Base-by-base conservation (phyloP, 202 grass and related monocot genomes). In the Sporobolus alterniflorus region DNA sequence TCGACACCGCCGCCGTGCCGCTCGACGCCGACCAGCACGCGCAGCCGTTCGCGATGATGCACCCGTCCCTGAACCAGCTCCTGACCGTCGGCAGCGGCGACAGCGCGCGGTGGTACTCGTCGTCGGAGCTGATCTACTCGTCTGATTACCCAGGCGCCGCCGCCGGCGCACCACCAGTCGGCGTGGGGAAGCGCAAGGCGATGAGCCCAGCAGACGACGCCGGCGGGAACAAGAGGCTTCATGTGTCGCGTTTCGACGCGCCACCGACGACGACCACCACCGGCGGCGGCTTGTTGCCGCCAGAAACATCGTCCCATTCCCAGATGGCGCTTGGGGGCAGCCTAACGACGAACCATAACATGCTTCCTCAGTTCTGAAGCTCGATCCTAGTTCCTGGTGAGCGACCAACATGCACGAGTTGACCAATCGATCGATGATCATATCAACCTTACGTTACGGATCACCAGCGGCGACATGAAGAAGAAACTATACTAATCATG, bases 21-120 rank as follows among this genome's bases (percentile, higher is more conserved):
- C 6, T 39, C 1, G 48, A 33, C 2, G 46, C 18, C 46, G 33
- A 51, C 1, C 44, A n/a, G 18, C 50, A 26, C 24, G 64, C 32
- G 62, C 50, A 18, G n/a, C 47, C 47, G 49, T 62, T 79, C 67
- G 67, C 83, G 79, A 69, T 86, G 79, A 69, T 86, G 21, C 88
- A 90, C n/a, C 83, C 88, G 0, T 86, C 79, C 51, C 83, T 86
- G 26, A 83, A 86, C 88, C 88, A 90, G 61, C 68, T 83, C 17
- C 61, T 90, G 1, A 44, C 68, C 51, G 61, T 69, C 51, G 79
- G 66, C 40, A 44, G 33, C 26, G 69, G 40, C 71, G 20, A 31
- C 64, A 31, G 5, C 47, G 11, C 26, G 30, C 22, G 7, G 36
- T 39, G 7, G 36, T 39, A 25, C 20, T 20, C 52, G 9, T 57